Evolutionary conservation across 768 basidiomycete species (phyloP), one percentile per base, ranked within the genome.

Genomic region (Pleurotus sapidus): DNA sequence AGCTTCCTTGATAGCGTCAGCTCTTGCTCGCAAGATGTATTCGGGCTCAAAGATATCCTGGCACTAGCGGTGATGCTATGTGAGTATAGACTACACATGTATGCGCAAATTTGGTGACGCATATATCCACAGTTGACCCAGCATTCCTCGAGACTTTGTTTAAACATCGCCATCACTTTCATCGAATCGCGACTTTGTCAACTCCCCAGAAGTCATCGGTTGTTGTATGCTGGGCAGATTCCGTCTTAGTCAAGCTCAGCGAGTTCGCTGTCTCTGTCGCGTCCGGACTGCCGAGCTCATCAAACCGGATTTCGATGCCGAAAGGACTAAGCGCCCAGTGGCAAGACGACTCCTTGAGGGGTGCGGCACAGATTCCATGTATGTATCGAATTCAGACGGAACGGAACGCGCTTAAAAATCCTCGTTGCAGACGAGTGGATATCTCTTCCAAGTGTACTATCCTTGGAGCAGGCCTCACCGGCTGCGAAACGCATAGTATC

Each of bases 161-260:
- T 60, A 72, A 73, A 38, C 78, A 82, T 56, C 75, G 88, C 57
- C 73, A 67, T 49, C 66, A 76, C 38, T 83, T 84, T 62, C 81
- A 78, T 53, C 46, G 59, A 27, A 70, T 81, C 47, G 81, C 78
- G 9, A 66, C 73, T 11, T 67, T 65, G 34, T 67, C 73, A 30
- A 40, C 68, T n/a, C 27, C 60, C 3, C 57, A 60, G 11, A 60
- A 57, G n/a, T 43, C 69, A 15, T 63, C 67, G 8, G 65, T 74
- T 11, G 59, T 80, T n/a, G 70, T 85, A 51, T 89, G 83, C 63
- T 90, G 86, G 84, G 82, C 83, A 8, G 88, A 91, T 57, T 70
- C 79, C 48, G 56, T 89, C 5, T 64, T 91, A 20, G 78, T 78
- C 8, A 82, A 76, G 61, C 64, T 91, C 5, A 76, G 79, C 30